Evolutionary conservation across 768 basidiomycete genomes (phyloP).

Genomic region (Ramaria rubella): DNA sequence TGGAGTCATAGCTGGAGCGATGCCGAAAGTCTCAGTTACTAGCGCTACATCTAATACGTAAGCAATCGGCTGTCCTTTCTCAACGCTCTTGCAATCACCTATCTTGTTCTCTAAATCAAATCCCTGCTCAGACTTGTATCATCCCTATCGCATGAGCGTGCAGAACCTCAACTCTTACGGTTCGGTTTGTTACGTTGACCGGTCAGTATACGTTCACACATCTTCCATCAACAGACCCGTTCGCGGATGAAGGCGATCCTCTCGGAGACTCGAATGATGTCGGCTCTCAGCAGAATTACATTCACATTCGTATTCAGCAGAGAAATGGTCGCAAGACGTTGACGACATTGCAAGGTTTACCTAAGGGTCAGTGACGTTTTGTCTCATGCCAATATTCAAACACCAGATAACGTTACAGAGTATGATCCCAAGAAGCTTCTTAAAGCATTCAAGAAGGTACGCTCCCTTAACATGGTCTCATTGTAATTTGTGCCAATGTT

Average conservation of each 20-base stretch:
- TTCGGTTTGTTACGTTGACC: conserved; percentile 30
- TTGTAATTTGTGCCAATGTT: neutral
- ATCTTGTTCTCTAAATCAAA: conserved; percentile 17
- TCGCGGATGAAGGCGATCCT: conserved; percentile 89
- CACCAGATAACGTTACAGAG: conserved; percentile 40
- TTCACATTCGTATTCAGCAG: conserved; percentile 97
- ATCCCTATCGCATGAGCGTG: conserved; percentile 83
- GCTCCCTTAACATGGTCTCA: conserved; percentile 1
- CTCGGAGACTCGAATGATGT: conserved; percentile 69
- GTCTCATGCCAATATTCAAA: conserved; percentile 6
- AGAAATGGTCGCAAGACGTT: conserved; percentile 98
- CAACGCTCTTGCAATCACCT: conserved; percentile 26
- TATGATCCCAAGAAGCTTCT: conserved; percentile 97
- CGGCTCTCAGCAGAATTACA: conserved; percentile 75
- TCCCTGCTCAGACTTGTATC: conserved; percentile 42
- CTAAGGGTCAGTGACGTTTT: conserved; percentile 59
- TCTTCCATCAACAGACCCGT: conserved; percentile 60
- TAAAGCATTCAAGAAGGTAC: conserved; percentile 98
- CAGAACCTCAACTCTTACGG: conserved; percentile 85
- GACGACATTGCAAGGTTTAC: conserved; percentile 94
- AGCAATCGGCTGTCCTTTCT: conserved; percentile 15
- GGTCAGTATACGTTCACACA: neutral
- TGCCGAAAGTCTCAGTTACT: conserved; percentile 2
- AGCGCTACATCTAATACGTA: conserved; percentile 1
- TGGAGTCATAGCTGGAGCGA: neutral